Percentiles rank a stretch among this genome's conserved stretches.
phyloP scores from a whole-genome alignment of 2,329 filamentous ascomycete genomes.

The Rhynchosporium graminicola region DNA sequence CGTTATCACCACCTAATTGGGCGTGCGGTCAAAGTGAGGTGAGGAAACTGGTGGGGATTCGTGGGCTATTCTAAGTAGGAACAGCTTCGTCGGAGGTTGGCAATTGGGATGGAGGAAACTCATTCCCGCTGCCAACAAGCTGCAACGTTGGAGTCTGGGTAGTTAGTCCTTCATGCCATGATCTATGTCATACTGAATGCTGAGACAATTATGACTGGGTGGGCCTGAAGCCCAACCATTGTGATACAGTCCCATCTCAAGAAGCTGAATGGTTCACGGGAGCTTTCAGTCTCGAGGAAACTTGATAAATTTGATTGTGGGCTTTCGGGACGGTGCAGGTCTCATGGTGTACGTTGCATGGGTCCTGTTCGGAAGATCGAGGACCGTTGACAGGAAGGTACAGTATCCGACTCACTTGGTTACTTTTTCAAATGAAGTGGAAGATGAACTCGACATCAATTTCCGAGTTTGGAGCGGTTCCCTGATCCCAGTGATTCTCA shows the following conservation, averaged over 20 bases:
- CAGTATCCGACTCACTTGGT: neutral
- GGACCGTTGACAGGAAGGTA: neutral
- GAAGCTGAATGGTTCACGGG: neutral
- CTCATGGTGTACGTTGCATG: neutral
- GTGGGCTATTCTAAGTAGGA: neutral
- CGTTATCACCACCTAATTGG: neutral
- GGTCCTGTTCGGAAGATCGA: neutral
- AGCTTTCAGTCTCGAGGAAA: neutral
- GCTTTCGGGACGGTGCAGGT: neutral
- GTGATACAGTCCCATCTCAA: neutral
- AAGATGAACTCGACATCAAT: neutral
- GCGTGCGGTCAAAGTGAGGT: neutral
- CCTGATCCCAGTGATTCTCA: neutral
- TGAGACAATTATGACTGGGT: neutral
- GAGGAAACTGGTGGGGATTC: neutral
- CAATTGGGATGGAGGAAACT: neutral
- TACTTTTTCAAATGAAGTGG: neutral
- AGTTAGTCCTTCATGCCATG: neutral
- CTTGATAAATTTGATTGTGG: neutral
- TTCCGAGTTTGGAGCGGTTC: neutral
- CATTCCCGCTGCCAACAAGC: too few relatives aligned
- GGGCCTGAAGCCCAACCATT: neutral
- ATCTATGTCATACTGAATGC: neutral
- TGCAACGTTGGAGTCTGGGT: neutral
- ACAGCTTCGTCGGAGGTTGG: neutral